These are phyloP conservation scores for Brassica balearica DNA, from an alignment of 441 rosid species.

Conservation along the genomic window DNA sequence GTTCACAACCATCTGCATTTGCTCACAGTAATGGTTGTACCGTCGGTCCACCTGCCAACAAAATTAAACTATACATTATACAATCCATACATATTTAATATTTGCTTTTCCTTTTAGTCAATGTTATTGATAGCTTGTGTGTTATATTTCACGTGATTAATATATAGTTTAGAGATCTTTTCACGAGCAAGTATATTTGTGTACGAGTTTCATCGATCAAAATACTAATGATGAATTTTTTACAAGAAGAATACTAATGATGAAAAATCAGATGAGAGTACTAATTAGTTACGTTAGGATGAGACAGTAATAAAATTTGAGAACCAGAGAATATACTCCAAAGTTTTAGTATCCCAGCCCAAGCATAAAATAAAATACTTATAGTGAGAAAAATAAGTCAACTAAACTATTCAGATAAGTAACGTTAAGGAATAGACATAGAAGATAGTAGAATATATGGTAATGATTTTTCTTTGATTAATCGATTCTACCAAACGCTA, in stretches of 20 bases:
- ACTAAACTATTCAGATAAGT: slow-evolving; percentile 31
- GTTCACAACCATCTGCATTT: slow-evolving; percentile 96
- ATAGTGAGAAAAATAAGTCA: slow-evolving; percentile 29
- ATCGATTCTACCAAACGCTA: slow-evolving; percentile 41
- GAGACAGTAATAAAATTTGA: slow-evolving; percentile 5
- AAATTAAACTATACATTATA: slow-evolving; percentile 36
- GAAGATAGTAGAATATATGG: slow-evolving; percentile 4
- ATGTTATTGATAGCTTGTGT: slow-evolving; percentile 2
- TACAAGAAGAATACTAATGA: background rate
- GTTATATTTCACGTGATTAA: slow-evolving; percentile 37
- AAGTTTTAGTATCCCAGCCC: slow-evolving; percentile 22
- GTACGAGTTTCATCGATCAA: background rate
- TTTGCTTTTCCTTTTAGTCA: slow-evolving; percentile 9
- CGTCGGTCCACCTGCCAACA: slow-evolving; percentile 86
- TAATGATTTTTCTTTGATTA: slow-evolving; percentile 33
- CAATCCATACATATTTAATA: slow-evolving; percentile 8
- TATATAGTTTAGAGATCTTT: slow-evolving; percentile 15
- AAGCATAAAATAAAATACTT: slow-evolving; percentile 22
- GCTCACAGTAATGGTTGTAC: slow-evolving; percentile 92
- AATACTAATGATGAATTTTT: background rate
- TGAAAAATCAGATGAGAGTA: slow-evolving; percentile 4
- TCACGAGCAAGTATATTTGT: slow-evolving; percentile 18
- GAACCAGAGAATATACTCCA: slow-evolving; percentile 19
- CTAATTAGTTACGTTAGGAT: slow-evolving; percentile 13
- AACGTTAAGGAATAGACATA: slow-evolving; percentile 35